phyloP scores from a whole-genome alignment of 2,329 filamentous ascomycete genomes.

The Penicillium hordei region DNA sequence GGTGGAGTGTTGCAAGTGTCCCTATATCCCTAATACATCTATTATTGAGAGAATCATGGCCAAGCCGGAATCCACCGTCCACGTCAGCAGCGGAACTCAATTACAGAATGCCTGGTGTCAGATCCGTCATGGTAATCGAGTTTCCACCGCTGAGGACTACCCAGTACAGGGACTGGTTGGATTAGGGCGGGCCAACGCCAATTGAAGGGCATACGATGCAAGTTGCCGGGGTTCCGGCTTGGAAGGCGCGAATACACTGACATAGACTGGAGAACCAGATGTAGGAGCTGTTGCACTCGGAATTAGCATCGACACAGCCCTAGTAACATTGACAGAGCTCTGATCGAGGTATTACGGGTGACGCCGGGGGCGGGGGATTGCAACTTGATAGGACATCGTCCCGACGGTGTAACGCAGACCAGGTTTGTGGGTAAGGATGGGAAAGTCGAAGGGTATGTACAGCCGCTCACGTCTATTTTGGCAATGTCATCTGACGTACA shows the following conservation, averaged over 20 bases:
- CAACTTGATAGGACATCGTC: conserved; percentile 1
- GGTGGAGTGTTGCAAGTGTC: background rate
- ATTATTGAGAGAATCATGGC: background rate
- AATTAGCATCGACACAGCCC: background rate
- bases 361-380: background rate
- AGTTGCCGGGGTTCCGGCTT: background rate
- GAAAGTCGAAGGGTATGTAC: background rate
- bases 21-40: background rate
- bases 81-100: background rate
- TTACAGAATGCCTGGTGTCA: background rate
- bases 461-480: conserved; percentile 1
- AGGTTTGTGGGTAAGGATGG: background rate
- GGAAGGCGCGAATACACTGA: background rate
- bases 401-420: background rate
- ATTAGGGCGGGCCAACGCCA: background rate
- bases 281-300: background rate
- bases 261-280: conserved; percentile 1
- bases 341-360: background rate
- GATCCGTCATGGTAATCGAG: background rate
- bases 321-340: background rate
- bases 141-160: background rate
- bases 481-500: conserved; percentile 2
- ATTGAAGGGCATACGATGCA: background rate
- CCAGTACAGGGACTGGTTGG: background rate
- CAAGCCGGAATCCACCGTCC: conserved; percentile 2